Evolutionary conservation across 441 rosid genomes (phyloP).

Genomic region (Corymbia calophylla): DNA sequence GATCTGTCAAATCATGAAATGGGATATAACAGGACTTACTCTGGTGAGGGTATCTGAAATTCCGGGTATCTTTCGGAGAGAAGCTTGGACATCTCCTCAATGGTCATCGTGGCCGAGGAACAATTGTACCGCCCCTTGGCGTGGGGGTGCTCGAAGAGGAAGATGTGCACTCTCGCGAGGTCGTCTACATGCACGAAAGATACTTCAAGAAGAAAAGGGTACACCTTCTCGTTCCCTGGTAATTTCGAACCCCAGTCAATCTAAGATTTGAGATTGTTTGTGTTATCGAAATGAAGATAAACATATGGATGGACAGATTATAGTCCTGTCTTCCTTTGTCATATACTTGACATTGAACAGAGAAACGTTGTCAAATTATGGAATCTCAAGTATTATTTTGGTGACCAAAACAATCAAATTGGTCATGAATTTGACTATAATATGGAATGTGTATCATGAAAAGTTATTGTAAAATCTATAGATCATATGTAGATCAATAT

Average conservation of each 20-base stretch:
- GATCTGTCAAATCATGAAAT: background rate
- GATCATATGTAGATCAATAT: background rate
- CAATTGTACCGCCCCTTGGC: background rate
- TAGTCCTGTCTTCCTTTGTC: background rate
- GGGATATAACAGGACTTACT: conserved; percentile 17
- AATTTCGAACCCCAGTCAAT: background rate
- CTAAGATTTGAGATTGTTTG: background rate
- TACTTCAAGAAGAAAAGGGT: background rate
- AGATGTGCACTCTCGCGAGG: background rate
- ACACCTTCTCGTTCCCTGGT: background rate
- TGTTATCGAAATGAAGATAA: background rate
- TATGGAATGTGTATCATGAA: background rate
- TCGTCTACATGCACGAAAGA: background rate
- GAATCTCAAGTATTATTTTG: background rate
- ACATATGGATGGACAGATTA: background rate
- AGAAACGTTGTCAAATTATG: background rate
- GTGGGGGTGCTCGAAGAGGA: background rate
- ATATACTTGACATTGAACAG: background rate
- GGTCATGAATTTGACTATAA: background rate
- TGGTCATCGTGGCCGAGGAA: background rate
- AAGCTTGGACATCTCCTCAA: background rate
- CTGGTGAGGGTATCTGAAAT: conserved; percentile 11
- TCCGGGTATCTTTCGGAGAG: conserved; percentile 15
- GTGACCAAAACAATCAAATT: background rate
- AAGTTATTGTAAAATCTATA: background rate